Evolutionary conservation across 208 protist genomes (phyloP).

Genomic region (Trypanosoma congolense): DNA sequence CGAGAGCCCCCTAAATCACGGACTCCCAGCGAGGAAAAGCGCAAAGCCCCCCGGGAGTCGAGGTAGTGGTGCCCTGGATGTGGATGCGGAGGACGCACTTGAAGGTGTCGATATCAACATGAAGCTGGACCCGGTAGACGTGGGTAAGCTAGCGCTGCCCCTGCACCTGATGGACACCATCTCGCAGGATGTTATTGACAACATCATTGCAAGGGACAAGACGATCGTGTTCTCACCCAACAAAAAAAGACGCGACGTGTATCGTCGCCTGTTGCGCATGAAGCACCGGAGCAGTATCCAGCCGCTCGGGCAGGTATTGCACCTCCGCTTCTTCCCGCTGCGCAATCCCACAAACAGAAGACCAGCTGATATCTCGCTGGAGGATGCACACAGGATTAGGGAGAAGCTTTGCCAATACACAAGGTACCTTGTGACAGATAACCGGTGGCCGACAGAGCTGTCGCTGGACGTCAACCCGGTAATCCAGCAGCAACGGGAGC

Average conservation of each 20-base stretch:
- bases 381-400: slow-evolving; percentile 21
- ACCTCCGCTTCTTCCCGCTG: slow-evolving; percentile 39
- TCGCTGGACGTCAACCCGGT: slow-evolving; percentile 15
- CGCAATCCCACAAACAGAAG: slow-evolving; percentile 2
- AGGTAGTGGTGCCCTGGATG: slow-evolving; percentile 14
- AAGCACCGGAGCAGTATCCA: slow-evolving; percentile 26
- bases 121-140: slow-evolving; percentile 19
- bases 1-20: no score
- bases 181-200: slow-evolving; percentile 32
- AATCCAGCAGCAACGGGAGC: background rate
- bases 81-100: slow-evolving; percentile 5
- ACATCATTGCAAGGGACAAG: slow-evolving; percentile 30
- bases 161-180: slow-evolving; percentile 51
- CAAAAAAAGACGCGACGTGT: slow-evolving; percentile 16
- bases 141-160: slow-evolving; percentile 28
- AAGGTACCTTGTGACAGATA: slow-evolving; percentile 18
- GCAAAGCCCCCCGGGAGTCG: slow-evolving; percentile 5
- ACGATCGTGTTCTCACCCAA: slow-evolving; percentile 34
- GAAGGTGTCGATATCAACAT: slow-evolving; percentile 14
- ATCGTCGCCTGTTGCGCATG: slow-evolving; percentile 15
- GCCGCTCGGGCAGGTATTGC: slow-evolving; percentile 36
- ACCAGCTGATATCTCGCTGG: slow-evolving; percentile 9
- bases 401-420: slow-evolving; percentile 36
- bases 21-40: no score
- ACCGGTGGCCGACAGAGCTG: slow-evolving; percentile 20